Conservation (phyloP, 1,139 yeast genomes). For the Yamadazyma oceani region DNA sequence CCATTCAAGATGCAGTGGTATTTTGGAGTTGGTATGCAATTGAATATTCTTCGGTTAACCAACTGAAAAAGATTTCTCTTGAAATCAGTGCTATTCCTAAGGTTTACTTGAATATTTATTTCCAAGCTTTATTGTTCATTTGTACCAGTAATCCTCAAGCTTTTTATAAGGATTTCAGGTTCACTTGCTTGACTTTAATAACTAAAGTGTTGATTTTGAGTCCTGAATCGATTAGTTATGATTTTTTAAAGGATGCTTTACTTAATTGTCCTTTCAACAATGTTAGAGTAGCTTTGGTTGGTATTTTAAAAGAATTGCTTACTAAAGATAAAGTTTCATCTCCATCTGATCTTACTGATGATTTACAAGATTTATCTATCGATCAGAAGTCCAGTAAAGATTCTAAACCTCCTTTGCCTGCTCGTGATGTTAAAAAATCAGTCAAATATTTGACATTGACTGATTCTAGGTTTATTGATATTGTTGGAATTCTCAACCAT, state of each 20-base stretch:
- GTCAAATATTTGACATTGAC: conserved; percentile 38
- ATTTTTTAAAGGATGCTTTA: conserved; percentile 65
- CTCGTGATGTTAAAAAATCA: conserved; percentile 15
- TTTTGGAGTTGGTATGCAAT: conserved; percentile 46
- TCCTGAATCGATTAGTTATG: conserved; percentile 57
- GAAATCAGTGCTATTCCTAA: conserved; percentile 36
- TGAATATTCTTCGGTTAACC: conserved; percentile 10
- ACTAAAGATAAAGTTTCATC: conserved; percentile 19
- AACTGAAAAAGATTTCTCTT: conserved; percentile 23
- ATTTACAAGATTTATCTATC: conserved; percentile 9
- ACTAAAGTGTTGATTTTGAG: conserved; percentile 56
- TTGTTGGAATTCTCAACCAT: conserved; percentile 38
- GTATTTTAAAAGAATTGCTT: conserved; percentile 66
- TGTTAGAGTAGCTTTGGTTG: conserved; percentile 58
- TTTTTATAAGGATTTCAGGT: conserved; percentile 22
- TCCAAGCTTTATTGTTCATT: conserved; percentile 33
- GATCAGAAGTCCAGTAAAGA: neutral
- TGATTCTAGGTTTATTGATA: conserved; percentile 34
- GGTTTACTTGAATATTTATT: conserved; percentile 30
- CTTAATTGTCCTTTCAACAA: conserved; percentile 65
- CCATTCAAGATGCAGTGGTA: conserved; percentile 30
- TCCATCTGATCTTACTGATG: conserved; percentile 4
- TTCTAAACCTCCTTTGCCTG: conserved; percentile 21
- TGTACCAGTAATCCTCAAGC: conserved; percentile 17
- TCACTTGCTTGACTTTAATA: conserved; percentile 46